These are phyloP conservation scores for Jaenimonas drosophilae DNA, from an alignment of 208 protist species.

Conservation along the genomic window DNA sequence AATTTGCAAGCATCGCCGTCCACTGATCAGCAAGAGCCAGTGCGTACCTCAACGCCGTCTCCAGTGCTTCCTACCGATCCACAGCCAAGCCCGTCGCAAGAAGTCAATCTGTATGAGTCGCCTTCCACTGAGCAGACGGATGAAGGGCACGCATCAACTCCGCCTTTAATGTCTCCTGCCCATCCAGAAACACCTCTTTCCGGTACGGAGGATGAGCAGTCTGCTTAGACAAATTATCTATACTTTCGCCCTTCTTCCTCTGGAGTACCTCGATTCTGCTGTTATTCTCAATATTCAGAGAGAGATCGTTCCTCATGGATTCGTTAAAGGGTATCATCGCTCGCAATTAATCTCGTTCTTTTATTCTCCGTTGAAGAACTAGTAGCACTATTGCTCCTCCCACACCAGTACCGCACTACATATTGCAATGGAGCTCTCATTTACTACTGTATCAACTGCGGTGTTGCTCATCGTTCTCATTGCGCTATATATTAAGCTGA, in stretches of 20 bases:
- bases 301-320: not conserved
- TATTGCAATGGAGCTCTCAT: conserved; percentile 1
- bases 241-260: too few species aligned
- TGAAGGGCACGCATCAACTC: too few species aligned
- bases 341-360: conserved; percentile 1
- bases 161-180: too few species aligned
- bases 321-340: not conserved
- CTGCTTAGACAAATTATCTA: too few species aligned
- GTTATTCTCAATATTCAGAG: conserved; percentile 2
- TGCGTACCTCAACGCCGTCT: too few species aligned
- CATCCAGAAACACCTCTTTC: too few species aligned
- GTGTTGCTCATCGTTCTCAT: conserved; percentile 12
- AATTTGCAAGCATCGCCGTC: not conserved
- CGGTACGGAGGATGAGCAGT: too few species aligned
- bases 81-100: too few species aligned
- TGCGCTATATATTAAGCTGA: conserved; percentile 9
- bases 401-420: not conserved
- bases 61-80: too few species aligned
- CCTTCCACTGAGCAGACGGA: too few species aligned
- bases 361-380: conserved; percentile 1
- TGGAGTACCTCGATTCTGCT: not conserved
- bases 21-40: too few species aligned
- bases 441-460: not conserved
- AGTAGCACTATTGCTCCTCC: not conserved
- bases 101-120: too few species aligned